A percentile compares a stretch with the other conserved stretches of the same genome.
phyloP scores from a whole-genome alignment of 371 early-diverging fungal genomes.

The Actinomortierella ambigua region DNA sequence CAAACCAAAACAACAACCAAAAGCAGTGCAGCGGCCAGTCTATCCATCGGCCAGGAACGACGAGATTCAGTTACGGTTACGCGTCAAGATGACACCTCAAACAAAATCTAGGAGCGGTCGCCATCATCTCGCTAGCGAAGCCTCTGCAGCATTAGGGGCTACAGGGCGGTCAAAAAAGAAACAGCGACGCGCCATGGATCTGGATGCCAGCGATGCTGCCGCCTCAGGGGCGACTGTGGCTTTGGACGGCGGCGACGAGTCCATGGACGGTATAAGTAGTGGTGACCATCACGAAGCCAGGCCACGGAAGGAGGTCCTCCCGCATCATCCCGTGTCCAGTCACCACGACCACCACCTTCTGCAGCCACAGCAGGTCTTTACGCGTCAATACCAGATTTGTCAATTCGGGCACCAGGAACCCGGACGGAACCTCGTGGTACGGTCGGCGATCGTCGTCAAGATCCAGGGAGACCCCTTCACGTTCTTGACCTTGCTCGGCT shows the following conservation, averaged over 20 bases:
- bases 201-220: background rate
- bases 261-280: too few relatives aligned
- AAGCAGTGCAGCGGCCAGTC: conserved; percentile 29
- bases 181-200: background rate
- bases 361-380: conserved; percentile 7
- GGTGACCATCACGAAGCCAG: too few relatives aligned
- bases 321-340: too few relatives aligned
- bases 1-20: too few relatives aligned
- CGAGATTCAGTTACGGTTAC: conserved; percentile 36
- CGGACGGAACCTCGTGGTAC: conserved; percentile 36
- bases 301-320: too few relatives aligned
- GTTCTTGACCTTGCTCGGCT: conserved; percentile 29
- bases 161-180: too few relatives aligned
- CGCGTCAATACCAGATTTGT: conserved; percentile 37
- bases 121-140: too few relatives aligned
- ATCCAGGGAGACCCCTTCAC: conserved; percentile 42
- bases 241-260: too few relatives aligned
- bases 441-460: conserved; percentile 43
- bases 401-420: conserved; percentile 45
- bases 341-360: too few relatives aligned
- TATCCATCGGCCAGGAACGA: conserved; percentile 40
- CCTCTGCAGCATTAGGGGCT: too few relatives aligned
- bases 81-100: conserved; percentile 29
- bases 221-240: too few relatives aligned
- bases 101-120: too few relatives aligned